Evolutionary conservation across 495 filamentous ascomycete species (phyloP), one percentile per base, ranked within the genome.

Genomic region (Sabuloglossum arenarium): DNA sequence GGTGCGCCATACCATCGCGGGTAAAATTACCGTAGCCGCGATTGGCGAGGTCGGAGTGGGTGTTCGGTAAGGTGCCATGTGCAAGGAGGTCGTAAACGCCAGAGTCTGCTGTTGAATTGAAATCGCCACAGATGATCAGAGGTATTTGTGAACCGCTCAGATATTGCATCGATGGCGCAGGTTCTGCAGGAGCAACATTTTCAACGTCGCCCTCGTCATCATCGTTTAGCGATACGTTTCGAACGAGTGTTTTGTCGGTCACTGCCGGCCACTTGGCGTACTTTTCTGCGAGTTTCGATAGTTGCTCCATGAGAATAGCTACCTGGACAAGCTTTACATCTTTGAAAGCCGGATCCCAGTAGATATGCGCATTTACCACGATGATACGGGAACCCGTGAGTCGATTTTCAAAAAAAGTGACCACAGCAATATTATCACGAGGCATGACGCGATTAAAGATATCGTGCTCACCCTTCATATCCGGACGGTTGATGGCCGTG

Each of bases 361-460:
- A 88, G 43, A 97, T 74, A 69, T 98, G 91, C 3, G 86, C 84
- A 62, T 97, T 97, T 28, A 84, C 86, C 11, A 96, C 80, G 50
- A 98, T 93, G 57, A 97, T 71, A 16, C 93, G 80, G 1, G 85
- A 78, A 1, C 91, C 91, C 1, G 89, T 97, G 57, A 73, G 68
- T 16, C 88, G 76, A 62, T 94, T 95, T 67, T 97, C 93, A 53
- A 97, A 75, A 68, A 98, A 91, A 56, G 84, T 74, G 28, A 94
- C 77, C 21, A 94, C 79, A 12, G 84, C 90, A 61, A 98, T 94
- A 63, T 97, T 86, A 70, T 98, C 91, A 69, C 89, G 85, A 58
- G 89, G 88, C 91, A 96, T 97, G 19, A 97, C 80, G 12, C 91
- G 82, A 65, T 98, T 97, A 74, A 91, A 97, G 58, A 96, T 88